phyloP scores from a whole-genome alignment of 345 rosid species.

The Citrus maxima region DNA sequence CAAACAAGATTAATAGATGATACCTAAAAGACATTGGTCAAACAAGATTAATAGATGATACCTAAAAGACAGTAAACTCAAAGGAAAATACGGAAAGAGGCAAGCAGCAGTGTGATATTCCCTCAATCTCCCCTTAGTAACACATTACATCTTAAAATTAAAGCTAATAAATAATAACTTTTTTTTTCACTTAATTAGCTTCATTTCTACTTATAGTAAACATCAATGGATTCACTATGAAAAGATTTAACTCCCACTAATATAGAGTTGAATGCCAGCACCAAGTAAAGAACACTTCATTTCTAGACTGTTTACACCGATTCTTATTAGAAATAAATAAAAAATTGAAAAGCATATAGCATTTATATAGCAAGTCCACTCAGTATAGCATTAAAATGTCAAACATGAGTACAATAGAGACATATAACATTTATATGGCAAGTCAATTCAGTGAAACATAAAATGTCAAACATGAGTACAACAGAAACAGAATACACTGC shows the following conservation, averaged over 20 bases:
- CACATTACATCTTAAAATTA: not conserved
- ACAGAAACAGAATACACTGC: slow-evolving; percentile 6
- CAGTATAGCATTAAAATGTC: not conserved
- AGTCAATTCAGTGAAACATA: not conserved
- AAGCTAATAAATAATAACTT: not conserved
- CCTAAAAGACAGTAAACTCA: not conserved
- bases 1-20: not conserved
- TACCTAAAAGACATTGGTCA: not conserved
- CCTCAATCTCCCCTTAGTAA: not conserved
- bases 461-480: not conserved
- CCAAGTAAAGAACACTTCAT: not conserved
- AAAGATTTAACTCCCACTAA: not conserved
- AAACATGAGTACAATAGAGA: not conserved
- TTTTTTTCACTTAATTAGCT: not conserved
- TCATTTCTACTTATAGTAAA: not conserved
- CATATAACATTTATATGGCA: not conserved
- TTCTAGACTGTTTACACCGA: not conserved
- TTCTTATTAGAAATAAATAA: not conserved
- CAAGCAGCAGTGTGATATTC: not conserved
- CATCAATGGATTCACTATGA: not conserved
- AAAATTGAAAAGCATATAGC: not conserved
- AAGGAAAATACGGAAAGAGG: not conserved
- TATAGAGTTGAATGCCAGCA: not conserved
- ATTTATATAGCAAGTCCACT: not conserved
- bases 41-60: not conserved